Evolutionary conservation across 2,329 filamentous ascomycete genomes (phyloP), one percentile per base, ranked within the genome.

Genomic region (Dothideomycetes sp.): DNA sequence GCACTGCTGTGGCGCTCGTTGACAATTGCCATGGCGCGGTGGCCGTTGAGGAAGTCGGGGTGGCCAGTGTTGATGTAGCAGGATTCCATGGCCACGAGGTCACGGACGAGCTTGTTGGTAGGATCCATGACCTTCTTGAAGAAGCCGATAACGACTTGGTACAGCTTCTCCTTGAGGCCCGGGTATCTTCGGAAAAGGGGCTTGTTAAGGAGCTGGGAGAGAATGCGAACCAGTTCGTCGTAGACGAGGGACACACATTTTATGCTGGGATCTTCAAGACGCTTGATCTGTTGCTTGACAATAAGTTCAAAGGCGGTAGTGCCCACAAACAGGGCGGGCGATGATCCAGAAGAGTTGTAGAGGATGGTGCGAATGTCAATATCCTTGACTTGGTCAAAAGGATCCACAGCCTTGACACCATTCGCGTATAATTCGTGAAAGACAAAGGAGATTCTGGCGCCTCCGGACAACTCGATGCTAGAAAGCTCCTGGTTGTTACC

Each of bases 61-160:
- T 98, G 93, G 8, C 87, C 91, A 19, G 93, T 98, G 69, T 98
- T 98, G 70, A 98, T 83, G 61, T 98, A 98, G 67, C 85, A 93
- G 11, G 88, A 69, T 63, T 98, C 91, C 91, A 98, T 98, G 8
- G 81, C 67, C 18, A 98, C 89, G 31, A 98, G 73, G 58, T 98
- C 91, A 54, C 69, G 79, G 42, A 98, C 91, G 35, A 98, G 75
- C 72, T 96, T 96, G 69, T 95, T 96, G 29, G 91, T 94, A 5
- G 91, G 91, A 39, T 95, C 87, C 84, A 96, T 94, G 39, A 86
- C 81, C 68, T 94, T 94, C 68, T 96, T 96, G 73, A 95, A 96
- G 65, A 98, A 98, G 8, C 69, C 56, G 51, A 98, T 91, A 37
- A 96, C 89, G 11, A 94, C 88, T 10, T 72, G 71, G 61, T 98